Evolutionary conservation across 176 grass and related monocot species (phyloP), one percentile per base, ranked within the genome.

Genomic region (Areca catechu): DNA sequence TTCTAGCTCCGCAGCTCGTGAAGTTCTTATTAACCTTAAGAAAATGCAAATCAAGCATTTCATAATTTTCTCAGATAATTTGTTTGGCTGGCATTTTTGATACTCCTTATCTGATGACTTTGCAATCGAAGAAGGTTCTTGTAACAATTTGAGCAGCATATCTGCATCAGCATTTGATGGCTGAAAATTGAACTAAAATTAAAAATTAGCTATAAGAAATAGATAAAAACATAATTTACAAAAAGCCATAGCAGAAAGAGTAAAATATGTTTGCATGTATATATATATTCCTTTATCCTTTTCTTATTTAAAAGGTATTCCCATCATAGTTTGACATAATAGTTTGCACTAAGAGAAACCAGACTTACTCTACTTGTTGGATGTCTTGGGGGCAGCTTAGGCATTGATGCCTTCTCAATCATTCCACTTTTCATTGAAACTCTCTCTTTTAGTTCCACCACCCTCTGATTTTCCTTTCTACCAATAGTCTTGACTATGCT

Each of bases 41-140:
- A 97, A 97, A 78, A 97, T 85, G 60, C 84, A 90, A 43, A 85
- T 62, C 0, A 91, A 65, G 61, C 87, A 97, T 18, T 92, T 97
- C 4, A 97, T 30, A 28, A 97, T 97, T 68, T 81, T 77, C 79
- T 97, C 92, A 9, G 86, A 97, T 57, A 97, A 84, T 71, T 91
- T 97, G 86, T 92, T 97, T 19, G 86, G 83, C 22, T 77, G 81
- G 20, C 57, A 50, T 2, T 51, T 47, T 0, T 59, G 56, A 23
- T 80, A 48, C 50, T 85, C 61, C 1, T 20, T 69, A 34, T 69
- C 75, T 5, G 34, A 55, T 17, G 47, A 24, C 53, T 24, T 65
- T 49, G 51, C 18, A 20, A 19, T 50, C 4, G 21, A 49, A 5
- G 74, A 60, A 15, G 72, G 64, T 20, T 95, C 74, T 29, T 78